Conservation (phyloP, 768 basidiomycete genomes). For the Leccinum boreale region DNA sequence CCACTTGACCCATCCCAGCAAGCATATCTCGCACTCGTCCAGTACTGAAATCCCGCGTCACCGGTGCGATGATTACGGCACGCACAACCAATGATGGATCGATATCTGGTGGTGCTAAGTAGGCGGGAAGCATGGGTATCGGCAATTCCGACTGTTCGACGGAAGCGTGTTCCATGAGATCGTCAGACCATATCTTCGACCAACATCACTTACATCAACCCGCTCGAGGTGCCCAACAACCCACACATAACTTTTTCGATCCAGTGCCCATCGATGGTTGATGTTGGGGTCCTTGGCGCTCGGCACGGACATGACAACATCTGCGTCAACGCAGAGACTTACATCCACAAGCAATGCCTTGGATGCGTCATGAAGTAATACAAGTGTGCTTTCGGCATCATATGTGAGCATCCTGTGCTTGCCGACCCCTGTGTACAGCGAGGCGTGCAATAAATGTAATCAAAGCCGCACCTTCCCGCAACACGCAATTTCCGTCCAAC, state of each 20-base stretch:
- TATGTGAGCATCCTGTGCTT: constrained; percentile 53
- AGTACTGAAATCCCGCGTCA: constrained; percentile 42
- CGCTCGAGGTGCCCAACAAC: constrained; percentile 58
- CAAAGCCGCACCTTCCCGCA: constrained; percentile 50
- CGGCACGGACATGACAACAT: constrained; percentile 13
- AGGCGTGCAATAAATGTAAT: constrained; percentile 14
- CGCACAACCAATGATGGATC: constrained; percentile 47
- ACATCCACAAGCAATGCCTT: constrained; percentile 57
- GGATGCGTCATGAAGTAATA: constrained; percentile 48
- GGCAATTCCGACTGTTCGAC: constrained; percentile 36
- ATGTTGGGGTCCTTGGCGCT: constrained; percentile 7
- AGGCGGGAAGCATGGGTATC: constrained; percentile 42
- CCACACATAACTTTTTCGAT: constrained; percentile 49
- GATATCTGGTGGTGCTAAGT: constrained; percentile 38
- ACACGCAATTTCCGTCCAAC: constrained; percentile 55
- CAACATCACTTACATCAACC: constrained; percentile 36
- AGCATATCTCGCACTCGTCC: constrained; percentile 23
- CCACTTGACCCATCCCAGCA: constrained; percentile 16
- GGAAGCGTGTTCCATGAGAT: constrained; percentile 16
- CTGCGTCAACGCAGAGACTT: constrained; percentile 45
- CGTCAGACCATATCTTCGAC: constrained; percentile 1
- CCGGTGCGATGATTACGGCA: constrained; percentile 49
- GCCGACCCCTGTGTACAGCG: constrained; percentile 7
- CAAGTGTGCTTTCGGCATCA: constrained; percentile 44
- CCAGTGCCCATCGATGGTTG: constrained; percentile 45